Evolutionary conservation across 225 moss, liverwort and hornwort species (phyloP).

Genomic region (Thuidium tamariscinum): DNA sequence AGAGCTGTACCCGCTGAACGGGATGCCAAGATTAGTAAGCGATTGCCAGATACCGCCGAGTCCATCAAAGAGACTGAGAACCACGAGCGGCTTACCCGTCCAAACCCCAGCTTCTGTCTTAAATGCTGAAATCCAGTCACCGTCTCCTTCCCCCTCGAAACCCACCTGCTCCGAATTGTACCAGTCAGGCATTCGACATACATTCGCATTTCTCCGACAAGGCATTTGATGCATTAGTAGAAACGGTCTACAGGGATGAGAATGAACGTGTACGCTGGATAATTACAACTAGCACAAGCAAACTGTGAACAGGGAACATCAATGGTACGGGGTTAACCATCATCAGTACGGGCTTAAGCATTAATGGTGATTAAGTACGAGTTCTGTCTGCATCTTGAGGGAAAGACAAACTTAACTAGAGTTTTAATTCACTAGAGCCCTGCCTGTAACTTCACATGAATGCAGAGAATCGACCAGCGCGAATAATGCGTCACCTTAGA

Average conservation of each 20-base stretch:
- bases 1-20: conserved; percentile 51
- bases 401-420: background rate
- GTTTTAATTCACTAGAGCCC: background rate
- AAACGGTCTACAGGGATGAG: background rate
- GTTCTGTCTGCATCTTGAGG: background rate
- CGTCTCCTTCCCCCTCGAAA: conserved; percentile 23
- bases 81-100: conserved; percentile 38
- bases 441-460: background rate
- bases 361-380: background rate
- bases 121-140: conserved; percentile 41
- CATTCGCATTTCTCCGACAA: background rate
- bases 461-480: background rate
- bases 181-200: background rate
- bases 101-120: conserved; percentile 30
- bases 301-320: background rate
- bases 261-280: background rate
- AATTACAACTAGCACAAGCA: background rate
- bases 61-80: conserved; percentile 58
- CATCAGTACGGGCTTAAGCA: background rate
- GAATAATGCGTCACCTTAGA: conserved; percentile 2
- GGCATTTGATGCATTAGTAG: background rate
- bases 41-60: conserved; percentile 58
- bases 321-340: background rate
- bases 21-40: conserved; percentile 40
- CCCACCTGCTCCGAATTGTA: conserved; percentile 1